phyloP scores from a whole-genome alignment of 768 basidiomycete species.

The Kwoniella dejecticola region DNA sequence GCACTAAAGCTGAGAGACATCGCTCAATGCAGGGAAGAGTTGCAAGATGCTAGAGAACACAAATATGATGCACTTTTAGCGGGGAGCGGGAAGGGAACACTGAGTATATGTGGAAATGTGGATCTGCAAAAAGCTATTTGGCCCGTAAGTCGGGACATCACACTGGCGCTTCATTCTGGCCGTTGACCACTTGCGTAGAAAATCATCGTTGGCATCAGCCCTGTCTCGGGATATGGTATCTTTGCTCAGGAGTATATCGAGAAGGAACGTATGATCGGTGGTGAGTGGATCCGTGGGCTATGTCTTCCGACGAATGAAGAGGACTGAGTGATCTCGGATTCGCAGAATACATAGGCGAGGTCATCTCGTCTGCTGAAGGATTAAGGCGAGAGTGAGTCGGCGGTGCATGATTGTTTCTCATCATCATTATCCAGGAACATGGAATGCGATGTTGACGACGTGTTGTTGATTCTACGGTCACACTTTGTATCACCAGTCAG shows the following conservation, averaged over 20 bases:
- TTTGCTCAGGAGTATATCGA: conserved; percentile 20
- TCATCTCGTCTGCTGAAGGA: conserved; percentile 10
- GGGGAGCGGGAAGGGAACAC: not conserved
- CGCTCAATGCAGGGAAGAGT: not conserved
- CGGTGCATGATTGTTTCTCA: not conserved
- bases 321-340: not conserved
- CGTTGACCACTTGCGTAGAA: not conserved
- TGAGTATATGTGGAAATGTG: conserved; percentile 10
- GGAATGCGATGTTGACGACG: not conserved
- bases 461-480: no score
- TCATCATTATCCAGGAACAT: not conserved
- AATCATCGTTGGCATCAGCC: conserved; percentile 16
- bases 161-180: not conserved
- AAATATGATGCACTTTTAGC: not conserved
- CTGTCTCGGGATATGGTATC: conserved; percentile 21
- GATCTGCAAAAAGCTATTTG: conserved; percentile 7
- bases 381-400: conserved; percentile 16
- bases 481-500: no score
- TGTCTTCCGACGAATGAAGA: not conserved
- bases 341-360: conserved; percentile 27
- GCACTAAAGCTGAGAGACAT: not conserved
- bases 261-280: conserved; percentile 7
- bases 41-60: not conserved
- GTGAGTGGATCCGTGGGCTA: not conserved
- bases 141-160: conserved; percentile 5